Evolutionary conservation across 495 filamentous ascomycete species (phyloP).

Genomic region (Penicillium subrubescens): DNA sequence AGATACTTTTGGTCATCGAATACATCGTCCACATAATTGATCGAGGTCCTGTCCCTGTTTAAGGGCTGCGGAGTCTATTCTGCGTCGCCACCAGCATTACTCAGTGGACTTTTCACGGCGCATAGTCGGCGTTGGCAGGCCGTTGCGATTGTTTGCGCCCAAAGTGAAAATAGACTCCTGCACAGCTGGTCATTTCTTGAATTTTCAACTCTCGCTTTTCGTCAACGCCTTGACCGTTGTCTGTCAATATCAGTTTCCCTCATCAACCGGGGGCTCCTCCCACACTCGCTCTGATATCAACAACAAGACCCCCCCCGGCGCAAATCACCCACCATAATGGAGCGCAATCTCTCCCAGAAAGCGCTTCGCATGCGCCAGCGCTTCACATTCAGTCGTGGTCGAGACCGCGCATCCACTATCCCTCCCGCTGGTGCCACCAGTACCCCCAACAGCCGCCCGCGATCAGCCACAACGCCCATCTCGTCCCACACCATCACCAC

Average conservation of each 20-base stretch:
- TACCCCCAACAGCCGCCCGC: constrained; percentile 19
- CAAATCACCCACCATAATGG: constrained; percentile 17
- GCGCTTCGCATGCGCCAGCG: constrained; percentile 28
- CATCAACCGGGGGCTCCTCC: background rate
- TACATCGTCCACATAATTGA: background rate
- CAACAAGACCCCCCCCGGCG: background rate
- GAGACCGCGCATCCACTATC: constrained; percentile 17
- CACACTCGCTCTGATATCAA: constrained; percentile 1
- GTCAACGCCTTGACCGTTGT: background rate
- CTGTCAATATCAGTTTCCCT: background rate
- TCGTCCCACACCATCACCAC: constrained; percentile 13
- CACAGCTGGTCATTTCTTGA: background rate
- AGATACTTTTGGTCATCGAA: no score
- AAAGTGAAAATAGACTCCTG: background rate
- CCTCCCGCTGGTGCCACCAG: constrained; percentile 10
- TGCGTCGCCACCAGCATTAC: constrained; percentile 12
- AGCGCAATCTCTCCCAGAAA: constrained; percentile 30
- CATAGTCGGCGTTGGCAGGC: constrained; percentile 10
- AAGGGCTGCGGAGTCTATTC: background rate
- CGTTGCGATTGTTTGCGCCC: constrained; percentile 6
- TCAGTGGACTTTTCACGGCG: background rate
- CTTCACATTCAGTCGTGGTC: constrained; percentile 18
- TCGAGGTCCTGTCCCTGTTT: background rate
- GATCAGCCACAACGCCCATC: constrained; percentile 23
- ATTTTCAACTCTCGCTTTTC: background rate